Base-by-base conservation (phyloP, 345 rosid species). In the Populus nigra region DNA sequence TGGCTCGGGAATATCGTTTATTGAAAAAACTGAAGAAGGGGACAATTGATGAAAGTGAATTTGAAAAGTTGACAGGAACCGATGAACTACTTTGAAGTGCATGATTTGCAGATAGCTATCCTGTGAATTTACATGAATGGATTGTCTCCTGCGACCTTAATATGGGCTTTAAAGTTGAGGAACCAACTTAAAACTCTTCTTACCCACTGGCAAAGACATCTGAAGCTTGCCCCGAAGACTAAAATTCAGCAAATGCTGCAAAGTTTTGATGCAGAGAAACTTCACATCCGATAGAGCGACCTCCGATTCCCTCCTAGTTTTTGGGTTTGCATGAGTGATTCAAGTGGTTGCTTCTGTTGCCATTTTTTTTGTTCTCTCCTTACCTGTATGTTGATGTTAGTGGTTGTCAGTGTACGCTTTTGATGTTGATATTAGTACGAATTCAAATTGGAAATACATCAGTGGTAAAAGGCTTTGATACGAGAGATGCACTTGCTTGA, bases 11-110 rank as follows among this genome's bases (percentile, higher is more conserved):
- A 13, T 92, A 92, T 74, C 88, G 88, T 9, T 87, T 92, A 36
- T 75, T 90, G 39, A 87, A 87, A 73, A 93, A 92, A 82, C 85
- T 87, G 53, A 91, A 87, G 85, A 91, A 82, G 78, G 98, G 97
- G 22, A 66, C 79, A 7, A 96, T 91, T 36, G 88, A 85, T 65
- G 97, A 96, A 83, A 89, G 73, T 73, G 96, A 95, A 72, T 91
- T 76, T 71, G 92, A 89, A 1, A 92, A 84, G 83, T 84, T 92
- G 80, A 88, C 90, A 11, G 97, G 94, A 81, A 86, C 86, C 2
- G 94, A 91, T 63, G 98, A 93, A 73, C 77, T 91, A 68, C 75
- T 84, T 77, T 93, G 78, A 85, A 50, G 31, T 68, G 80, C 66
- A 73, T 61, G 45, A 27, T 77, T 5, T 45, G 71, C 67, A 18